Evolutionary conservation across 768 basidiomycete genomes (phyloP), one percentile per base, ranked within the genome.

Genomic region (Lentinula lateritia): DNA sequence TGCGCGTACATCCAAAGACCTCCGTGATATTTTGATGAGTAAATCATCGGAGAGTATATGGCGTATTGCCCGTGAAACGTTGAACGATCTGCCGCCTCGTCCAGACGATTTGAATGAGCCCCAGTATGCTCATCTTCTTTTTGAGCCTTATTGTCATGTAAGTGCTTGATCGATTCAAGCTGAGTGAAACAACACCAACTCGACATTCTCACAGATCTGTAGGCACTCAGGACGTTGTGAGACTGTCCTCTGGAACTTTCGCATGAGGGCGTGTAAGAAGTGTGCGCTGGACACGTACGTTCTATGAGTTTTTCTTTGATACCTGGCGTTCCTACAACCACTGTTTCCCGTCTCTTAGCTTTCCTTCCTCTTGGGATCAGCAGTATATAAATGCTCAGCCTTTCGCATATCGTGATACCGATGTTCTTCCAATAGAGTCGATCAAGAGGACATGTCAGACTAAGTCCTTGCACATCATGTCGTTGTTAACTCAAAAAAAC

Each of bases 121-220:
- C 5, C 73, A 77, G 35, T 86, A 76, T 72, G 77, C 77, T 8
- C 80, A 83, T 64, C 76, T 86, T 39, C 74, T 72, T 10, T 86
- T 83, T 61, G 80, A 78, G 58, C 76, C 76, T 3, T 75, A 79
- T 65, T 86, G 85, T 61, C 78, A 83, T 71, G 85, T 83, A 64
- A 66, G 74, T 34, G 28, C 10, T 28, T 34, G 28, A 46, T 52
- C 28, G 53, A 57, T 20, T 8, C 16, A 35, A 36, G 23, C 4
- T 34, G 38, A 8, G 10, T 36, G 28, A 38, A 58, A 15, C 28
- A 41, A 43, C 45, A 50, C 3, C 16, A 32, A 20, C 6, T 35
- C 62, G 65, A 63, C 65, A 50, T 39, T 18, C 28, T 45, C n/a
- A 50, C 16, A 75, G 73, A 68, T 74, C 62, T 75, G 73, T 34